Evolutionary conservation across 352 stramenopile genomes (phyloP).

Genomic region (Phytopythium kandeliae): DNA sequence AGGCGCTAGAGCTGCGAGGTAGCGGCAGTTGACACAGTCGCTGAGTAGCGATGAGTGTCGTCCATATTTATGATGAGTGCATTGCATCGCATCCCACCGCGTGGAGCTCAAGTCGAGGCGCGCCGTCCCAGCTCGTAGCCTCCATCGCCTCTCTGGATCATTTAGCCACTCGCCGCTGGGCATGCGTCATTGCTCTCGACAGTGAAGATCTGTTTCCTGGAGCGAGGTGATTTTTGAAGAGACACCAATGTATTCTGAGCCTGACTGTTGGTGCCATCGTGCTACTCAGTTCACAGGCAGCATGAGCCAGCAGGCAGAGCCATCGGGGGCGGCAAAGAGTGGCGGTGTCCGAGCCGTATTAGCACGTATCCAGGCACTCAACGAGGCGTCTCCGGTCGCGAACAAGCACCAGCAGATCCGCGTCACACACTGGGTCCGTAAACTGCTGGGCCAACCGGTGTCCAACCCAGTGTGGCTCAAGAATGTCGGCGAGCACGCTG

Average conservation of each 20-base stretch:
- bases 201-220: background rate
- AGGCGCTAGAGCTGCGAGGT: too few species aligned
- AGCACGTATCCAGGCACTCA: conserved; percentile 35
- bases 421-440: conserved; percentile 48
- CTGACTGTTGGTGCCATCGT: background rate
- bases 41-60: too few species aligned
- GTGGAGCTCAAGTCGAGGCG: too few species aligned
- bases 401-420: conserved; percentile 62
- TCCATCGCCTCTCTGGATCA: too few species aligned
- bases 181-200: too few species aligned
- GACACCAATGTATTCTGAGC: background rate
- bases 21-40: too few species aligned
- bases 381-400: conserved; percentile 5
- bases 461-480: conserved; percentile 53
- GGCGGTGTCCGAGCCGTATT: conserved; percentile 31
- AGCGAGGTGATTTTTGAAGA: background rate
- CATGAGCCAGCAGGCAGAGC: conserved; percentile 2
- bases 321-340: background rate
- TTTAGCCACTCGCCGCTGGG: too few species aligned
- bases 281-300: background rate
- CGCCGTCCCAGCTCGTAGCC: too few species aligned
- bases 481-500: conserved; percentile 44
- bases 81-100: too few species aligned
- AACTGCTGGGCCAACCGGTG: conserved; percentile 46
- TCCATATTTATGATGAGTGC: too few species aligned